Base-by-base conservation (phyloP, 139 green algal species). In the Tetradesmus obliquus region DNA sequence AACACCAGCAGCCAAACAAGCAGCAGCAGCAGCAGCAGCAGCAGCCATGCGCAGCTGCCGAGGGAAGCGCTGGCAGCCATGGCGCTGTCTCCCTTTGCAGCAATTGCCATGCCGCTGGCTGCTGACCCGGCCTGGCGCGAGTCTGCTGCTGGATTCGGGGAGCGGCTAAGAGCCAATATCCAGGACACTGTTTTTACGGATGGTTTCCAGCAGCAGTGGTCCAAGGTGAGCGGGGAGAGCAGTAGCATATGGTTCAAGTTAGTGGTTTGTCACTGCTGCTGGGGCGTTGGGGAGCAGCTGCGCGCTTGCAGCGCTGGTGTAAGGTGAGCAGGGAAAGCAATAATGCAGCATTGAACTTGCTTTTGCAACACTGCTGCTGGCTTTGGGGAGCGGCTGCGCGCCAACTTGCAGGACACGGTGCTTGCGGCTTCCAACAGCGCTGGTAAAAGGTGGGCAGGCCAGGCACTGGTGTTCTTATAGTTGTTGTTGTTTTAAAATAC, bases 31-130 rank as follows among this genome's bases (percentile, higher is more conserved):
- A 51, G 58, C 89, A 84, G 24, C 82, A 87, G 45, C 82, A 79
- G 12, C 69, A 80, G 66, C 82, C n/a, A 74, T 69, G 45, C 57
- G 3, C 66, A 85, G 45, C 83, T 85, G 3, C 83, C 82, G 17
- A 66, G 45, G 6, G 81, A 81, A 80, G 80, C 93, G 88, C 7
- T 97, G 19, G 95, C 94, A n/a, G 91, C 95, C 69, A 95, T 97
- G 95, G 95, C 94, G 0, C 88, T 97, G 13, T 95, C 94, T 0
- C 94, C 93, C 0, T 69, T 96, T 12, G 95, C 95, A 7, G 95
- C 95, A 0, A 86, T 96, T 7, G 93, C 93, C 6, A 80, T 96
- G 72, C 85, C 84, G 53, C 24, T 91, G 0, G 85, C 85, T 19
- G 86, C 10, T 12, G 55, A 84, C 72, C 86, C 86, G 5, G 17